phyloP scores from a whole-genome alignment of 2,329 filamentous ascomycete species.

The Trichoderma endophyticum region DNA sequence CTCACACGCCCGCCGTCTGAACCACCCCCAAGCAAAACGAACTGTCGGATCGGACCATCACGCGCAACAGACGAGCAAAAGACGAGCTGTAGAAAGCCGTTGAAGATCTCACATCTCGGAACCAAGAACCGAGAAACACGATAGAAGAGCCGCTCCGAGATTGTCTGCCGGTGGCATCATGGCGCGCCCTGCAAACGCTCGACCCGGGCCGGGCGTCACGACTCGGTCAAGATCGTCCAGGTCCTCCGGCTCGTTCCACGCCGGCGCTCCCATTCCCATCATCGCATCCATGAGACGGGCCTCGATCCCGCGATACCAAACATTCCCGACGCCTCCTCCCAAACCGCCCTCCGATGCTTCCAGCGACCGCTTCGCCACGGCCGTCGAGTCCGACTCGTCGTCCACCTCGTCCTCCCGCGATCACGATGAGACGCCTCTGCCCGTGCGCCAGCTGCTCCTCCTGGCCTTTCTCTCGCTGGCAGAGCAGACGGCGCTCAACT shows the following conservation, averaged over 20 bases:
- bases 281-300: constrained; percentile 36
- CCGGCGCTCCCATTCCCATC: constrained; percentile 48
- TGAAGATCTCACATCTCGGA: background rate
- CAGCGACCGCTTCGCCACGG: background rate
- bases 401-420: constrained; percentile 33
- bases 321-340: constrained; percentile 73
- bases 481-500: constrained; percentile 96
- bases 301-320: constrained; percentile 66
- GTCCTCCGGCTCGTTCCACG: constrained; percentile 50
- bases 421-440: constrained; percentile 69
- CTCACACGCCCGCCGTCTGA: constrained; percentile 17
- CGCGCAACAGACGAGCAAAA: background rate
- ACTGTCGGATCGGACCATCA: background rate
- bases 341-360: constrained; percentile 49
- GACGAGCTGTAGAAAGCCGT: background rate
- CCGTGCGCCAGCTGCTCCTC: constrained; percentile 76
- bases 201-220: background rate
- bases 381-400: constrained; percentile 23
- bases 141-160: background rate
- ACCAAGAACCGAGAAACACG: background rate
- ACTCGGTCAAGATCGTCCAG: constrained; percentile 33
- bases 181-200: constrained; percentile 7
- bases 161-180: background rate
- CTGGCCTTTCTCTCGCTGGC: constrained; percentile 85
- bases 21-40: background rate